Evolutionary conservation across 2,329 filamentous ascomycete genomes (phyloP), one percentile per base, ranked within the genome.

Genomic region (Coccinonectria pachysandricola): DNA sequence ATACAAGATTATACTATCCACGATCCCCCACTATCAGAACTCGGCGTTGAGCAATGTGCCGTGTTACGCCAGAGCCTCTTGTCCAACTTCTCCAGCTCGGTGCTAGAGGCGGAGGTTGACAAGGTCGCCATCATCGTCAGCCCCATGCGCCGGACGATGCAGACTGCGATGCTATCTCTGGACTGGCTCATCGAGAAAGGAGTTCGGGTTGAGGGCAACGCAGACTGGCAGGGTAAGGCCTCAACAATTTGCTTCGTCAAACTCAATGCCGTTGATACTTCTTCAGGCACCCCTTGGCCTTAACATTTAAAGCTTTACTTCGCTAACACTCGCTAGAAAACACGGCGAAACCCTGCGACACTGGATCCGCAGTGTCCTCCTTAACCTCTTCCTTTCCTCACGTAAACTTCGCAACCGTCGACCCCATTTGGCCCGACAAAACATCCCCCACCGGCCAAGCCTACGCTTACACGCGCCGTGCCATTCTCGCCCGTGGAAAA

Each of bases 181-280:
- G 65, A 68, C 37, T 78, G 67, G 62, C 54, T 80, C 23, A 56
- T 73, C 24, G 60, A 67, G 12, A 53, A 51, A 21, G 69, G 68
- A 1, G 55, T 75, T 12, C 62, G 59, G 23, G 59, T 79, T 13
- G 52, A 67, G 24, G 65, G 69, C 2, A 63, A 73, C 41, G 73
- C 76, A 4, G 61, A 63, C 28, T 81, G 76, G 76, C 76, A 81
- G 59, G 71, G 70, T 74, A 48, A 29, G 43, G n/a, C n/a, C n/a
- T 8, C 7, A 7, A 21, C 11, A 21, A 6, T 21, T 6, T 21
- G 7, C 20, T 7, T 7, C 20, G 11, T 12, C n/a, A n/a, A n/a
- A n/a, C n/a, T n/a, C n/a, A n/a, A 12, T 21, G 7, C 6, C 11
- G 8, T 12, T 21, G 17, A 19, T 19, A 19, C 17, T 19, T n/a